Conservation (phyloP, 148 eudicot species). For the Suaeda aralocaspica region DNA sequence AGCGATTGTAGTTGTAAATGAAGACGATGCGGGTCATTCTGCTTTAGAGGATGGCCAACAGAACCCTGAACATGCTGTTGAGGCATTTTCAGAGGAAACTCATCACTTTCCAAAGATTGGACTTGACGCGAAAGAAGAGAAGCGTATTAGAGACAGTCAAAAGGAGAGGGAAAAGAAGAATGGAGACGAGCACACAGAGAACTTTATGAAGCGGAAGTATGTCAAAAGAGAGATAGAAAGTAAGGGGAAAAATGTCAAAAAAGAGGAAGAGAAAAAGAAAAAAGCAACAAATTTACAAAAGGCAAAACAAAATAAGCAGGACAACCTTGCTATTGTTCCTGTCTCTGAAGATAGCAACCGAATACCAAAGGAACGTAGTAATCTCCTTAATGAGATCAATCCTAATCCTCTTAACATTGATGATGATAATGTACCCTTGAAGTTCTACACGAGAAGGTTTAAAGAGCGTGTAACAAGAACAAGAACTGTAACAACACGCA, state of each 20-base stretch:
- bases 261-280: slow-evolving; percentile 7
- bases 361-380: slow-evolving; percentile 30
- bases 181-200: background rate
- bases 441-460: slow-evolving; percentile 27
- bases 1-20: slow-evolving; percentile 60
- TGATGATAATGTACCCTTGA: slow-evolving; percentile 38
- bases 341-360: slow-evolving; percentile 25
- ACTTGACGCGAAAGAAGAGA: slow-evolving; percentile 28
- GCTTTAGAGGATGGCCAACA: slow-evolving; percentile 21
- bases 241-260: slow-evolving; percentile 3
- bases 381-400: slow-evolving; percentile 39
- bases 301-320: background rate
- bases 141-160: slow-evolving; percentile 1
- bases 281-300: background rate
- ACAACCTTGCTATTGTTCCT: slow-evolving; percentile 46
- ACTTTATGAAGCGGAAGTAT: slow-evolving; percentile 13
- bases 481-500: background rate
- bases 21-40: slow-evolving; percentile 37
- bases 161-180: slow-evolving; percentile 14
- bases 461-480: background rate
- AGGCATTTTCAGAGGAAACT: slow-evolving; percentile 25
- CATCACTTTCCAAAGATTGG: slow-evolving; percentile 17
- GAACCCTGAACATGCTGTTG: slow-evolving; percentile 20
- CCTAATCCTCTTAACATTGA: slow-evolving; percentile 27
- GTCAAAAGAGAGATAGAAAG: slow-evolving; percentile 2